phyloP scores from a whole-genome alignment of 257 asterid genomes.

The Plantago elongata region DNA sequence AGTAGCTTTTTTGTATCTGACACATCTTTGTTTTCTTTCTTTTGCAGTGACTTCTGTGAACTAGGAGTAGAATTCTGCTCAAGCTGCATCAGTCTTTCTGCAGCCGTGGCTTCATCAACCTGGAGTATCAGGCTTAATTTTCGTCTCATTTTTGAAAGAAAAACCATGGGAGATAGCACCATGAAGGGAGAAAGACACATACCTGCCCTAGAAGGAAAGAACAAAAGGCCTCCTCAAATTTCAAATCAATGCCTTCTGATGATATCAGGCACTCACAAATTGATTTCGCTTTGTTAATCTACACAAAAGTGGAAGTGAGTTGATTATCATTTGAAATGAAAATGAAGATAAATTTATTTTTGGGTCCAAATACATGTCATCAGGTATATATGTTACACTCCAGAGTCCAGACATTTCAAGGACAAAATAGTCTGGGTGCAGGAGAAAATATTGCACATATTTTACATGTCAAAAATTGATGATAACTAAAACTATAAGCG shows the following conservation, averaged over 20 bases:
- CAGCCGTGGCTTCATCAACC: slow-evolving; percentile 81
- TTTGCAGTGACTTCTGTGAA: slow-evolving; percentile 46
- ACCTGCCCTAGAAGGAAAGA: slow-evolving; percentile 97
- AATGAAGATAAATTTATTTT: slow-evolving; percentile 2
- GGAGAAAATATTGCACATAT: no score
- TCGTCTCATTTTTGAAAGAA: slow-evolving; percentile 4
- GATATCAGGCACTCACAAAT: slow-evolving; percentile 81
- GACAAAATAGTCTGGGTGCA: no score
- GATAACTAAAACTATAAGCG: no score
- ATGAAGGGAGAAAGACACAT: slow-evolving; percentile 25
- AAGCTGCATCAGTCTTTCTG: slow-evolving; percentile 70
- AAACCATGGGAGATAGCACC: slow-evolving; percentile 10
- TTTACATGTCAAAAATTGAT: no score
- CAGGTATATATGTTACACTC: slow-evolving; percentile 6
- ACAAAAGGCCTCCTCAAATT: slow-evolving; percentile 93
- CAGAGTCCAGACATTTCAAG: not conserved
- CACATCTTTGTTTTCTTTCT: slow-evolving; percentile 49
- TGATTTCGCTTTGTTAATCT: slow-evolving; percentile 76
- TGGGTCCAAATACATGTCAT: not conserved
- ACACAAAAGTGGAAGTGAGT: slow-evolving; percentile 23
- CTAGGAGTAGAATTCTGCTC: slow-evolving; percentile 46
- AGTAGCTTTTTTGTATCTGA: slow-evolving; percentile 56
- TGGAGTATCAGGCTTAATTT: slow-evolving; percentile 29
- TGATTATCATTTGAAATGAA: slow-evolving; percentile 15
- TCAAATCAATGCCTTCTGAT: slow-evolving; percentile 86